Evolutionary conservation across 2,329 filamentous ascomycete genomes (phyloP).

Genomic region (Sporothrix variecibatus): DNA sequence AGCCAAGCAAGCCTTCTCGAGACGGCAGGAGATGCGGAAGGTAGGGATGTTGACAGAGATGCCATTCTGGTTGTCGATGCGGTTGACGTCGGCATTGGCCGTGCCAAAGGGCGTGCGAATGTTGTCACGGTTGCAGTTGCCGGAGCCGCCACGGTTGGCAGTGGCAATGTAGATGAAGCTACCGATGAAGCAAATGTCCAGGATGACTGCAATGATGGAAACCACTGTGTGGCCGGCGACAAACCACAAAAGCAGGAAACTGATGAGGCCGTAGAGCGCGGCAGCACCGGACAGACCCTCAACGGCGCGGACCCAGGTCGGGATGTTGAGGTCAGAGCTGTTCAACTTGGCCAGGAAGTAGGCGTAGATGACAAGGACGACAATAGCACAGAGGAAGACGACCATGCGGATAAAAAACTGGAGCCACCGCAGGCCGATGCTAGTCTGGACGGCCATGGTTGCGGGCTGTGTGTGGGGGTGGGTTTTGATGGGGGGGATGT

Average conservation of each 20-base stretch:
- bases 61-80: conserved; percentile 50
- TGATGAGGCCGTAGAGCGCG: conserved; percentile 71
- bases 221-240: conserved; percentile 74
- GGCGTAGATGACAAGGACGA: conserved; percentile 77
- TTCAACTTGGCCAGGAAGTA: conserved; percentile 79
- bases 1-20: conserved; percentile 77
- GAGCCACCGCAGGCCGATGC: conserved; percentile 65
- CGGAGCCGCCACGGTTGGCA: conserved; percentile 68
- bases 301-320: conserved; percentile 69
- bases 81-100: conserved; percentile 55
- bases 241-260: conserved; percentile 75
- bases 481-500: no score
- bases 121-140: conserved; percentile 58
- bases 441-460: conserved; percentile 59
- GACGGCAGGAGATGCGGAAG: conserved; percentile 61
- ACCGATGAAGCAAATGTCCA: conserved; percentile 76
- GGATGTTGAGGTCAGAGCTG: conserved; percentile 64
- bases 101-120: conserved; percentile 70
- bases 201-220: conserved; percentile 69
- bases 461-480: neutral
- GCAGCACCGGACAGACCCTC: conserved; percentile 76
- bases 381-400: conserved; percentile 69
- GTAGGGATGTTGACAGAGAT: conserved; percentile 53
- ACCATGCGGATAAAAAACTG: conserved; percentile 74
- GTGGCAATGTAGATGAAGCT: conserved; percentile 81